These are phyloP conservation scores for Nakazawaea anatomiae DNA, from an alignment of 805 yeast species.

Conservation along the genomic window DNA sequence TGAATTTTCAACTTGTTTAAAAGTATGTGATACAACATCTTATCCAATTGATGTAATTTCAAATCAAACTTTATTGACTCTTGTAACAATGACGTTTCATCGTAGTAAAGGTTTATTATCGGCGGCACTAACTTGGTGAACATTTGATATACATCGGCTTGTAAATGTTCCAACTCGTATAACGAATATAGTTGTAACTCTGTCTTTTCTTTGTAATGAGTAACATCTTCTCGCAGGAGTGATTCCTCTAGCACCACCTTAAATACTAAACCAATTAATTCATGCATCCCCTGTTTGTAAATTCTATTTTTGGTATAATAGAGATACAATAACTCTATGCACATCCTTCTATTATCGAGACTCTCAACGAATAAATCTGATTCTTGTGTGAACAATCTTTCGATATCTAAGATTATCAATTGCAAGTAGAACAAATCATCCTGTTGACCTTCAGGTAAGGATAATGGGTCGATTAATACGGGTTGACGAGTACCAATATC, in stretches of 20 bases:
- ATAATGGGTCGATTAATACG: slow-evolving; percentile 5
- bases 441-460: slow-evolving; percentile 10
- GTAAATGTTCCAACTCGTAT: slow-evolving; percentile 30
- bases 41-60: slow-evolving; percentile 44
- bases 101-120: slow-evolving; percentile 29
- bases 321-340: slow-evolving; percentile 38
- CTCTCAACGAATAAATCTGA: slow-evolving; percentile 24
- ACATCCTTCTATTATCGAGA: slow-evolving; percentile 17
- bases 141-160: slow-evolving; percentile 37
- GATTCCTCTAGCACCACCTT: slow-evolving; percentile 23
- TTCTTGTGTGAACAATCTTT: slow-evolving; percentile 42
- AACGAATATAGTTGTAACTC: slow-evolving; percentile 32
- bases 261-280: slow-evolving; percentile 43
- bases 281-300: slow-evolving; percentile 52
- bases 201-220: slow-evolving; percentile 15
- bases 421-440: slow-evolving; percentile 34
- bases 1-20: slow-evolving; percentile 40
- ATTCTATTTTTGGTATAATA: slow-evolving; percentile 45
- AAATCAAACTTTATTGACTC: slow-evolving; percentile 44
- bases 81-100: slow-evolving; percentile 34
- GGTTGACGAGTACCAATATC: slow-evolving; percentile 16
- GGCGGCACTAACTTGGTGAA: slow-evolving; percentile 32
- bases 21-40: slow-evolving; percentile 39
- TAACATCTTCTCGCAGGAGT: slow-evolving; percentile 3
- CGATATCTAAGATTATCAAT: slow-evolving; percentile 43